These are phyloP conservation scores for Diospyros lotus DNA, from an alignment of 148 eudicot genomes.

Conservation along the genomic window DNA sequence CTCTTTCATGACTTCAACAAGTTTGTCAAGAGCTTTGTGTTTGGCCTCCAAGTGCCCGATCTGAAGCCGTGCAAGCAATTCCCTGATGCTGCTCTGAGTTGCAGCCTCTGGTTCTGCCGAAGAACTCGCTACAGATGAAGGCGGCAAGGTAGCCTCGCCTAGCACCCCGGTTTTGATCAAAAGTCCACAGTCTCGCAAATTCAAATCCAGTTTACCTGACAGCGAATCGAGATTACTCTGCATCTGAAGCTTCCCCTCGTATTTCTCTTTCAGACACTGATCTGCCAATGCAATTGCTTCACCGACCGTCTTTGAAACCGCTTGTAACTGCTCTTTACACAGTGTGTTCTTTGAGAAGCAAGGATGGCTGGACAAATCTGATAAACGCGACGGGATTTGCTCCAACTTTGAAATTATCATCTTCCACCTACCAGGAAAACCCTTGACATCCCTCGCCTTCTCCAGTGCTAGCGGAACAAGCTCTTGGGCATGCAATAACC, in stretches of 20 bases:
- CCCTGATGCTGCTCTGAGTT: slow-evolving; percentile 32
- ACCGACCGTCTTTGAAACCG: slow-evolving; percentile 58
- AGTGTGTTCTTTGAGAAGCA: slow-evolving; percentile 78
- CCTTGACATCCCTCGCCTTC: slow-evolving; percentile 64
- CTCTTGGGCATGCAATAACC: slow-evolving; percentile 58
- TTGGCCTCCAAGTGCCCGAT: slow-evolving; percentile 90
- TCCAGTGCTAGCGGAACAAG: slow-evolving; percentile 61
- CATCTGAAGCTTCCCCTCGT: slow-evolving; percentile 87
- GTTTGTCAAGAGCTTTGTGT: slow-evolving; percentile 65
- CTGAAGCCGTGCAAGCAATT: slow-evolving; percentile 87
- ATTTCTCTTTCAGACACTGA: slow-evolving; percentile 57
- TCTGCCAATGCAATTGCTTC: slow-evolving; percentile 64
- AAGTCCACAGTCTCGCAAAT: slow-evolving; percentile 74
- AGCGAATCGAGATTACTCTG: slow-evolving; percentile 85
- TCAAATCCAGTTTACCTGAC: slow-evolving; percentile 65
- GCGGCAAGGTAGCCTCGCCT: slow-evolving; percentile 57
- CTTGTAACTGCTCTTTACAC: slow-evolving; percentile 82
- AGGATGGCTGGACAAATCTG: slow-evolving; percentile 90
- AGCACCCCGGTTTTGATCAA: slow-evolving; percentile 84
- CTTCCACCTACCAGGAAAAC: slow-evolving; percentile 80
- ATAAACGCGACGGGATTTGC: slow-evolving; percentile 63
- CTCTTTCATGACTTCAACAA: slow-evolving; percentile 74
- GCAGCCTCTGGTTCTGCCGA: slow-evolving; percentile 42
- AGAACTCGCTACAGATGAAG: slow-evolving; percentile 21
- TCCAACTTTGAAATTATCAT: slow-evolving; percentile 70